phyloP scores from a whole-genome alignment of 2,329 filamentous ascomycete species.

The Scopulariopsis brevicaulis region DNA sequence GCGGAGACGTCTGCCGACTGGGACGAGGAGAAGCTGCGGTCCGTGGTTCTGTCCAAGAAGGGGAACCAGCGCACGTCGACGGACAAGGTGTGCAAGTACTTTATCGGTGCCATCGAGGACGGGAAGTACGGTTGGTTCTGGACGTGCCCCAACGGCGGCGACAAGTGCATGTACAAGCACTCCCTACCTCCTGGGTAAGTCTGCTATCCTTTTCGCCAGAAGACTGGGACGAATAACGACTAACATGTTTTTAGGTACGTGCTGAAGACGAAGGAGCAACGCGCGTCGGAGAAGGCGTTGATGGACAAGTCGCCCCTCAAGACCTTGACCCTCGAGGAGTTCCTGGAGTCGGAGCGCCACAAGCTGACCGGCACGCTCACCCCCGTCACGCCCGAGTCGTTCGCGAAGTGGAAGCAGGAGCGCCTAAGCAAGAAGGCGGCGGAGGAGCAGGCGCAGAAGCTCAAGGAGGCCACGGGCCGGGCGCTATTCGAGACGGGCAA shows the following conservation, averaged over 20 bases:
- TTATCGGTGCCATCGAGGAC: conserved; percentile 94
- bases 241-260: conserved; percentile 56
- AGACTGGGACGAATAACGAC: conserved; percentile 8
- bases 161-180: conserved; percentile 98
- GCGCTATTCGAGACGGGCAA: conserved; percentile 95
- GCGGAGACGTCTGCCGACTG: conserved; percentile 89
- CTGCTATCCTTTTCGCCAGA: neutral
- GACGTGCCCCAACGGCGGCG: conserved; percentile 89
- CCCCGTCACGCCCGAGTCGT: conserved; percentile 83
- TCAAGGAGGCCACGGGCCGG: conserved; percentile 91
- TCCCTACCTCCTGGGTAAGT: conserved; percentile 86
- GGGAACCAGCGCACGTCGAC: conserved; percentile 92
- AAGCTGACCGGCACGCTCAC: conserved; percentile 88
- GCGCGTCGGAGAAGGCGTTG: conserved; percentile 87
- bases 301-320: conserved; percentile 93
- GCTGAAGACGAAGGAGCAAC: conserved; percentile 94
- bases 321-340: conserved; percentile 93
- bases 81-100: conserved; percentile 98
- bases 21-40: conserved; percentile 92
- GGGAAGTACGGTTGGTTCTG: conserved; percentile 99
- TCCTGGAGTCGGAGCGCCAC: conserved; percentile 90
- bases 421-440: conserved; percentile 91
- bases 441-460: conserved; percentile 78
- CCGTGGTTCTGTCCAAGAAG: conserved; percentile 90
- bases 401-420: conserved; percentile 95